phyloP scores from a whole-genome alignment of 495 filamentous ascomycete species.

The Poronia punctata region DNA sequence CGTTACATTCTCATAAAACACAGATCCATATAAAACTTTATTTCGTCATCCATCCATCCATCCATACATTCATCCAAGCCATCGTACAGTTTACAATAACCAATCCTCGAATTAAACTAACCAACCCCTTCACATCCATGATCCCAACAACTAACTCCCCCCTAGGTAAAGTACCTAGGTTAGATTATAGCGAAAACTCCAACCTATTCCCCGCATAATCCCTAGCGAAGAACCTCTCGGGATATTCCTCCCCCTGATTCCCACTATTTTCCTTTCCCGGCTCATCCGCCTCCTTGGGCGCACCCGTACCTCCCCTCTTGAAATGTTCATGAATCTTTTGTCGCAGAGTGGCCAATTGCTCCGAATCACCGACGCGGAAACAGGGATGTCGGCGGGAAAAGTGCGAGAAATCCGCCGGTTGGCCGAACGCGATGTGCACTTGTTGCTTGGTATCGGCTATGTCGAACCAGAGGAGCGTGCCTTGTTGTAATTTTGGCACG shows the following conservation, averaged over 20 bases:
- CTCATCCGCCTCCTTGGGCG: constrained; percentile 48
- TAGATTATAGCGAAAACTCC: constrained; percentile 50
- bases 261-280: constrained; percentile 48
- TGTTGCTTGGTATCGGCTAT: constrained; percentile 52
- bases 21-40: too few relatives aligned
- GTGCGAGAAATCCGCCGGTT: constrained; percentile 34
- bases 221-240: constrained; percentile 54
- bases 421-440: constrained; percentile 48
- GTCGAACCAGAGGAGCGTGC: constrained; percentile 53
- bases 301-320: constrained; percentile 37
- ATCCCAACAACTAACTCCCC: not conserved
- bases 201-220: constrained; percentile 57
- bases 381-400: constrained; percentile 48
- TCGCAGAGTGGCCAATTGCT: constrained; percentile 42
- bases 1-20: too few relatives aligned
- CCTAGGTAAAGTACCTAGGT: too few relatives aligned
- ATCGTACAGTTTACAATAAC: too few relatives aligned
- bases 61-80: too few relatives aligned
- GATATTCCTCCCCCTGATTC: constrained; percentile 50
- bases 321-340: constrained; percentile 49
- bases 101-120: too few relatives aligned
- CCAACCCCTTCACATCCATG: not conserved
- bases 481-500: constrained; percentile 45
- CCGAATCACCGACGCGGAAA: constrained; percentile 41
- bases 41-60: too few relatives aligned